phyloP scores from a whole-genome alignment of 768 basidiomycete genomes.

The Macrolepiota dolichaula region DNA sequence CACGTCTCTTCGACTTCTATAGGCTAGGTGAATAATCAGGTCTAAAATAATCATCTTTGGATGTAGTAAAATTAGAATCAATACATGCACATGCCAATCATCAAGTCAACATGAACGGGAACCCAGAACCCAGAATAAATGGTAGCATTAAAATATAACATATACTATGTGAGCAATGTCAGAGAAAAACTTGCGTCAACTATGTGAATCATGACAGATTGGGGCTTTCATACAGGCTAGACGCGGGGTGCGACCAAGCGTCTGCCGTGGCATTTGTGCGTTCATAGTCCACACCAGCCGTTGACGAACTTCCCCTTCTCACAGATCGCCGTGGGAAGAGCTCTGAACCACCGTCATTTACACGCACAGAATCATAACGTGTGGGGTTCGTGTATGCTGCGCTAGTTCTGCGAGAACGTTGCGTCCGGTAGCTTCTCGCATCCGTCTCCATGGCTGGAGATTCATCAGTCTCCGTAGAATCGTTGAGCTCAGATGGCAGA shows the following conservation, averaged over 20 bases:
- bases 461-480: constrained; percentile 11
- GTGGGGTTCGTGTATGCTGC: neutral
- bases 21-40: no score
- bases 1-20: no score
- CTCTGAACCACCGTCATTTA: neutral
- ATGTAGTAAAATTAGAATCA: no score
- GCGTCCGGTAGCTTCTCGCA: constrained; percentile 2
- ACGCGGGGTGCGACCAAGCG: neutral
- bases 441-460: neutral
- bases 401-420: neutral
- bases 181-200: neutral
- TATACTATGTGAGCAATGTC: neutral
- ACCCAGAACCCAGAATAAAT: no score
- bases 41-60: no score
- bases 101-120: no score
- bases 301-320: neutral
- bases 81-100: no score
- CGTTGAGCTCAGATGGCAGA: constrained; percentile 63
- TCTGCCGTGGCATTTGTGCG: neutral
- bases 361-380: neutral
- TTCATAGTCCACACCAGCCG: neutral
- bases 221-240: neutral
- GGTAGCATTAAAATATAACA: neutral
- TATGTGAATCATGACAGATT: no score
- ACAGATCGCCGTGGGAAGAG: neutral